Base-by-base conservation (phyloP, 2,329 filamentous ascomycete species). In the Cryphonectria japonica region DNA sequence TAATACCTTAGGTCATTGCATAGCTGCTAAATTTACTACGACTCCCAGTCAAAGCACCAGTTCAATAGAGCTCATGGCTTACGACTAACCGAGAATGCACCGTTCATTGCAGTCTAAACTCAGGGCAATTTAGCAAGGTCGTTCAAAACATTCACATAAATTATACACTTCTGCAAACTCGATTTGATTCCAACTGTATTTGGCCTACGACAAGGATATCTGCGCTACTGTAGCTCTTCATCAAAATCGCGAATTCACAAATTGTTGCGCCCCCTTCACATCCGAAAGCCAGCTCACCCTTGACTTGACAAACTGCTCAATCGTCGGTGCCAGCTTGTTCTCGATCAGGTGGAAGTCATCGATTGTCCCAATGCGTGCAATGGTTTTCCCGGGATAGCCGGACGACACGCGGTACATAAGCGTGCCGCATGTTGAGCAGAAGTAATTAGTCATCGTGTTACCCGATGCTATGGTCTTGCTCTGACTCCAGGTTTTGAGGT, bases 291-390 rank as follows among this genome's bases (percentile, higher is more conserved):
- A 90, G 14, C 65, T 75, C 32, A 87, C 86, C 2, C 88, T 79
- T 72, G 85, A 81, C 77, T 87, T 83, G 0, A 79, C 79, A 76
- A 85, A 91, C 62, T 83, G 80, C 80, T 91, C 89, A 0, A 83
- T 72, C 71, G 76, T 77, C 0, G 89, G 89, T 75, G 80, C 86
- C 73, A 91, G 77, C 75, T 84, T 86, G 0, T 84, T 87, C 79
- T 91, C 87, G 46, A 85, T 83, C 66, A 91, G 75, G 66, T 76
- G 78, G 67, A 89, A 88, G 78, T 91, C 89, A 76, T 92, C 89
- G 1, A 92, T 84, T 0, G 87, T 90, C 0, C 89, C 89, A 66
- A 89, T 83, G 0, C 89, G 79, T 71, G 87, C 67, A 63, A 91
- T 85, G 52, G 78, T 85, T 60, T 72, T 70, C 0, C 82, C 85